A percentile compares a stretch with the other conserved stretches of the same genome.
These are phyloP conservation scores for Croton setiger DNA, from an alignment of 441 rosid genomes.

Conservation along the genomic window DNA sequence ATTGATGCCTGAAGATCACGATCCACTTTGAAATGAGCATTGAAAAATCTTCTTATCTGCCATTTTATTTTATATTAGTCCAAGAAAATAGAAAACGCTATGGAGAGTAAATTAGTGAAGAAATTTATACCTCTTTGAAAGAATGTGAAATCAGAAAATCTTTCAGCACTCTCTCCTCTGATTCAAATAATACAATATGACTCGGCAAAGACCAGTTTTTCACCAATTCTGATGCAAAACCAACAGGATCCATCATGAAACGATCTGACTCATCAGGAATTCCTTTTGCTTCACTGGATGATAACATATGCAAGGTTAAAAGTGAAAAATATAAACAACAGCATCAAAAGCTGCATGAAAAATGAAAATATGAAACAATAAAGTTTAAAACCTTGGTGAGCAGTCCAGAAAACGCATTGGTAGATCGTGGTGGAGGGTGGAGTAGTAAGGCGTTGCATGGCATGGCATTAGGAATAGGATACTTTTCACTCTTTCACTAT, in stretches of 20 bases:
- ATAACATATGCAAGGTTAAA: slow-evolving; percentile 16
- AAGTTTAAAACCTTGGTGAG: slow-evolving; percentile 61
- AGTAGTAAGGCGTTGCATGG: slow-evolving; percentile 92
- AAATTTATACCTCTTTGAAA: slow-evolving; percentile 48
- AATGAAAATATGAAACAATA: slow-evolving; percentile 4
- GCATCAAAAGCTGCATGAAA: slow-evolving; percentile 7
- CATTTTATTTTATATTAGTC: slow-evolving; percentile 2
- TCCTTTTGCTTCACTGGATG: slow-evolving; percentile 56
- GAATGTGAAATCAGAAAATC: slow-evolving; percentile 58
- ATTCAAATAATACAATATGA: slow-evolving; percentile 65
- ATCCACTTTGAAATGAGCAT: slow-evolving; percentile 87
- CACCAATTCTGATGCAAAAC: slow-evolving; percentile 48
- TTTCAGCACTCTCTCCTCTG: slow-evolving; percentile 56
- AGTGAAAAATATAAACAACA: slow-evolving; percentile 13
- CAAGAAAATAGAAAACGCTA: neutral
- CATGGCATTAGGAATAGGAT: slow-evolving; percentile 84
- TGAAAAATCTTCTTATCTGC: slow-evolving; percentile 72
- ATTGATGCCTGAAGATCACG: slow-evolving; percentile 84
- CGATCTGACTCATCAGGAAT: slow-evolving; percentile 61
- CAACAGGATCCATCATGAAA: slow-evolving; percentile 67
- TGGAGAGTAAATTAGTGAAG: neutral
- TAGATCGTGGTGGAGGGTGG: slow-evolving; percentile 59
- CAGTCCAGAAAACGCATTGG: slow-evolving; percentile 85
- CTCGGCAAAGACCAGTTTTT: slow-evolving; percentile 64
- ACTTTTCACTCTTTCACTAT: slow-evolving; percentile 53